Evolutionary conservation across 805 yeast species (phyloP), one percentile per base, ranked within the genome.

Genomic region (Saccharomycopsis synnaedendra): DNA sequence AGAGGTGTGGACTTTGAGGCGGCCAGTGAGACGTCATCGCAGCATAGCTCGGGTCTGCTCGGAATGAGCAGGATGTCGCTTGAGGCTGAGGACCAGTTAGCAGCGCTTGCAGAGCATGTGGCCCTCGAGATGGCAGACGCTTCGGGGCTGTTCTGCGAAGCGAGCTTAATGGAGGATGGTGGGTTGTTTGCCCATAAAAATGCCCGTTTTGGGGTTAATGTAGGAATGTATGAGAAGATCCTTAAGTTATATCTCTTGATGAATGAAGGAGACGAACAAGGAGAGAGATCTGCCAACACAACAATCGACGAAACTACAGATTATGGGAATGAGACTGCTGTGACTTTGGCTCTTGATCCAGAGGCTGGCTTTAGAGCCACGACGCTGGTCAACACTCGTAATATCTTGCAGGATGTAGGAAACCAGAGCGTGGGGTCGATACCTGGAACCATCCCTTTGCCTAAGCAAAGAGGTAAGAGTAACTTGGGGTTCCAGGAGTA

Each of bases 151-250:
- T n/a, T 34, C 3, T 10, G 11, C 3, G 41, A 39, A 9, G 19
- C 8, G 19, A 39, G 41, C 28, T 9, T 39, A 9, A 8, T 34
- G 36, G 36, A 34, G 36, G n/a, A 34, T 19, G 9, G 19, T 27
- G 41, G 9, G 9, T 39, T n/a, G 41, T 39, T 39, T 27, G 11
- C 30, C 32, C 5, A 40, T 5, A 33, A 39, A 28, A 48, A 35
- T 37, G 41, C 35, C 5, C 41, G 45, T 7, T 34, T 45, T 28
- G 30, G 5, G 5, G 28, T 28, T 32, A 49, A 42, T 32, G 49
- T 51, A 5, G 43, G 41, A 29, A 51, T 41, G 27, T 64, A 61
- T 47, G 65, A 64, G 41, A 56, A 51, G 35, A 33, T 60, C 5
- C 49, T 50, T 32, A 49, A 46, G 29, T 32, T 56, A 6, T 34